phyloP scores from a whole-genome alignment of 306 rosid species.

The Cotoneaster glaucophyllus region DNA sequence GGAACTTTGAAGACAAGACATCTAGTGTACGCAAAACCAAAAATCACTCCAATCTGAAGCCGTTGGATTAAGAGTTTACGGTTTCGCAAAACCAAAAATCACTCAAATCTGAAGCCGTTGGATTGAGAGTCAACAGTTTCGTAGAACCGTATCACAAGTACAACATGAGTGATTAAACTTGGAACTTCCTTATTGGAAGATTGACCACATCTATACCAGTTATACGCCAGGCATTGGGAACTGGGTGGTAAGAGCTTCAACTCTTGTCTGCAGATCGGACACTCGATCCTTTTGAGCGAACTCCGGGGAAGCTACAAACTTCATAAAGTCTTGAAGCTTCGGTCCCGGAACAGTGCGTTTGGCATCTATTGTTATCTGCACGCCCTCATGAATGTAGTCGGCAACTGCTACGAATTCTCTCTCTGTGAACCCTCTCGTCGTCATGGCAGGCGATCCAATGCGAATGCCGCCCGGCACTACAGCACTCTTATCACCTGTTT shows the following conservation, averaged over 20 bases:
- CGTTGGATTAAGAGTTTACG: too few relatives aligned
- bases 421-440: constrained; percentile 81
- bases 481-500: constrained; percentile 83
- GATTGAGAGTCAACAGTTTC: too few relatives aligned
- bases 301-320: constrained; percentile 52
- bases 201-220: background rate
- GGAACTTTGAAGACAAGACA: background rate
- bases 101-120: too few relatives aligned
- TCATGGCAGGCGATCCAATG: constrained; percentile 96
- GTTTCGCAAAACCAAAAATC: too few relatives aligned
- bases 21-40: too few relatives aligned
- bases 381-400: constrained; percentile 83
- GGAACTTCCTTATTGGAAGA: background rate
- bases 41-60: too few relatives aligned
- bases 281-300: constrained; percentile 47
- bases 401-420: constrained; percentile 56
- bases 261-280: constrained; percentile 53
- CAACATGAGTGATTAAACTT: background rate
- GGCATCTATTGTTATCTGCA: constrained; percentile 61
- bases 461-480: constrained; percentile 92
- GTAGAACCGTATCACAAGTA: background rate
- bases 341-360: constrained; percentile 54
- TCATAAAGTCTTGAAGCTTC: constrained; percentile 75
- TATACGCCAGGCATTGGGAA: constrained; percentile 82
- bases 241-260: constrained; percentile 69